Evolutionary conservation across 306 rosid species (phyloP).

Genomic region (Quercus berberidifolia): DNA sequence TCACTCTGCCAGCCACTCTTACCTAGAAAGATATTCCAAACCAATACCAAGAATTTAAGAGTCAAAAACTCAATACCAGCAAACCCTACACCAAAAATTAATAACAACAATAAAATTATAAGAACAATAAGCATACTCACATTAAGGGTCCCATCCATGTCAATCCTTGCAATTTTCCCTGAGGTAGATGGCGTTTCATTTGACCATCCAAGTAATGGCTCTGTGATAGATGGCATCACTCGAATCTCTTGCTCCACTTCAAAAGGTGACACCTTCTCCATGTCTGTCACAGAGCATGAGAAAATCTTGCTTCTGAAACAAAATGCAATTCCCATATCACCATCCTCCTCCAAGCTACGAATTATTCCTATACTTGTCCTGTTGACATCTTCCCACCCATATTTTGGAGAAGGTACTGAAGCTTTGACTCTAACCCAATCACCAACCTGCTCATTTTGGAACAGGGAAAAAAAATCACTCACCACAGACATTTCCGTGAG

Average conservation of each 20-base stretch:
- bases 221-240: constrained; percentile 63
- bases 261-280: constrained; percentile 87
- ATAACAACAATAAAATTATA: neutral
- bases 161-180: constrained; percentile 78
- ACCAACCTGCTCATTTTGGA: constrained; percentile 65
- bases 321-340: constrained; percentile 88
- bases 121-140: constrained; percentile 44
- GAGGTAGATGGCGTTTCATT: constrained; percentile 89
- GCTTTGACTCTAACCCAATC: constrained; percentile 99
- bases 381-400: constrained; percentile 96
- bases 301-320: constrained; percentile 96
- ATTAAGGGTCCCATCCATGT: constrained; percentile 96
- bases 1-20: constrained; percentile 79
- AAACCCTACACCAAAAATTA: neutral
- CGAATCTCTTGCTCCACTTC: constrained; percentile 89
- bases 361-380: constrained; percentile 86
- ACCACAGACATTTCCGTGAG: neutral
- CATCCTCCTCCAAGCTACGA: constrained; percentile 92
- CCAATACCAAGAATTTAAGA: neutral
- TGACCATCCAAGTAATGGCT: constrained; percentile 96
- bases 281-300: constrained; percentile 86
- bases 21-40: constrained; percentile 38
- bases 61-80: neutral
- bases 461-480: neutral
- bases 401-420: constrained; percentile 94